Conservation (phyloP, 306 rosid species). For the Quercus aquifolioides region DNA sequence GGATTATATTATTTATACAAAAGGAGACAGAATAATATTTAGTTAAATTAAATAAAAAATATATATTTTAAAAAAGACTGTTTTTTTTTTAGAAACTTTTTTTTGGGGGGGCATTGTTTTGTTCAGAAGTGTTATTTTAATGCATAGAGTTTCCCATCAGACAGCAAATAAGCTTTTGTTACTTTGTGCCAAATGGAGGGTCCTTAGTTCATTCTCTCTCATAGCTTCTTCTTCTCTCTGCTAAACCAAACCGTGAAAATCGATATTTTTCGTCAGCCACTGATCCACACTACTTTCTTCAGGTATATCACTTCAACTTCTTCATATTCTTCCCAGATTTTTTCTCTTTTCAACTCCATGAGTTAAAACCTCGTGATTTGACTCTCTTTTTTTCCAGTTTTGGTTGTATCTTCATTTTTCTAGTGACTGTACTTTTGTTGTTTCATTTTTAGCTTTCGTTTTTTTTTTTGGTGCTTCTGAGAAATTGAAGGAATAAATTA, state of each 20-base stretch:
- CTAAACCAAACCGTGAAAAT: conserved; percentile 24
- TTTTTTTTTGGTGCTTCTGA: background rate
- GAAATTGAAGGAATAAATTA: background rate
- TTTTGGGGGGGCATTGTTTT: background rate
- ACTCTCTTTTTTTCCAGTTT: conserved; percentile 3
- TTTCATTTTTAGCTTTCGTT: background rate
- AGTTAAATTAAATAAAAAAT: background rate
- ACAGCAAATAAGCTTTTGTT: conserved; percentile 52
- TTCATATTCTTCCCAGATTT: background rate
- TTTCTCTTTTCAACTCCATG: background rate
- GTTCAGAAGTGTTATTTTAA: conserved; percentile 46
- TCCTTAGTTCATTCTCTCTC: conserved; percentile 38
- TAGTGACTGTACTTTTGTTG: conserved; percentile 5
- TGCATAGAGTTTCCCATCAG: conserved; percentile 57
- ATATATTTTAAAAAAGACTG: background rate
- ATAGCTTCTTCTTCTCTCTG: conserved; percentile 18
- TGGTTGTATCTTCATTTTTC: background rate
- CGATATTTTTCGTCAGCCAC: conserved; percentile 22
- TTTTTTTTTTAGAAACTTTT: conserved; percentile 2
- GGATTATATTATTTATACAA: conserved; percentile 13
- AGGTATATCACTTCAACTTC: conserved; percentile 41
- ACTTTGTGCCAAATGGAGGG: conserved; percentile 69
- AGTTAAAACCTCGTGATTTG: background rate
- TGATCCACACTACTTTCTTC: conserved; percentile 38
- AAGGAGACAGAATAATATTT: background rate